Conservation (phyloP, 768 basidiomycete genomes). For the Lanmaoa rubissima region DNA sequence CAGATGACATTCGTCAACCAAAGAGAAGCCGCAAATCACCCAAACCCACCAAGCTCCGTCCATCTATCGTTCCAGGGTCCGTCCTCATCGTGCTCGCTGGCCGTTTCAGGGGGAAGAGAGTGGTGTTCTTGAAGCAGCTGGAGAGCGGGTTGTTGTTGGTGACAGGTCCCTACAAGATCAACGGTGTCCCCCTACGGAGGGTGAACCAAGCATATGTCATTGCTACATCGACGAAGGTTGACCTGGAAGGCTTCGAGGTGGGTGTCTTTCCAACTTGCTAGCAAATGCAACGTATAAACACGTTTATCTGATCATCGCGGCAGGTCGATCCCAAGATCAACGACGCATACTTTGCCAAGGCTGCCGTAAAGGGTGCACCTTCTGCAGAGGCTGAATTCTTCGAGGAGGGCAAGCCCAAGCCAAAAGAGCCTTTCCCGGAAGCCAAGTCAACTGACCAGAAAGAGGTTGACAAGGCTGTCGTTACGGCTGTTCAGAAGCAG, state of each 20-base stretch:
- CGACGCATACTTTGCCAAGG: constrained; percentile 92
- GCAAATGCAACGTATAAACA: background rate
- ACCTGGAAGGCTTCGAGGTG: constrained; percentile 73
- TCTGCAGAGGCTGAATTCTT: constrained; percentile 99
- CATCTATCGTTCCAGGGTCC: constrained; percentile 90
- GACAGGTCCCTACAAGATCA: constrained; percentile 96
- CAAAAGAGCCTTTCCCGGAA: constrained; percentile 82
- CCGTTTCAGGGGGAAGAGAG: constrained; percentile 96
- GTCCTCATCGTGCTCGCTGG: constrained; percentile 96
- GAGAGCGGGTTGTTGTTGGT: constrained; percentile 90
- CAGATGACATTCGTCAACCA: constrained; percentile 88
- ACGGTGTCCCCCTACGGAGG: constrained; percentile 96
- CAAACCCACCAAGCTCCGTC: constrained; percentile 75
- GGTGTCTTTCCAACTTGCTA: constrained; percentile 25
- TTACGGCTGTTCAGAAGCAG: constrained; percentile 86
- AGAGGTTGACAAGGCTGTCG: constrained; percentile 72
- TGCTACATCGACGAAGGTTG: constrained; percentile 93
- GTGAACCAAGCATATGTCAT: constrained; percentile 99
- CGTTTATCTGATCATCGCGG: constrained; percentile 8
- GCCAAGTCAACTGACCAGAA: constrained; percentile 92
- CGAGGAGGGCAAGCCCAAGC: constrained; percentile 87
- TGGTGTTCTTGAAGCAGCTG: constrained; percentile 97
- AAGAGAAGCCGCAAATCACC: constrained; percentile 90
- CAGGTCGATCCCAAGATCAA: constrained; percentile 88
- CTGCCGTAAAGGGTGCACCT: constrained; percentile 59